Evolutionary conservation across 495 filamentous ascomycete species (phyloP).

Genomic region (Talaromyces thailandensis): DNA sequence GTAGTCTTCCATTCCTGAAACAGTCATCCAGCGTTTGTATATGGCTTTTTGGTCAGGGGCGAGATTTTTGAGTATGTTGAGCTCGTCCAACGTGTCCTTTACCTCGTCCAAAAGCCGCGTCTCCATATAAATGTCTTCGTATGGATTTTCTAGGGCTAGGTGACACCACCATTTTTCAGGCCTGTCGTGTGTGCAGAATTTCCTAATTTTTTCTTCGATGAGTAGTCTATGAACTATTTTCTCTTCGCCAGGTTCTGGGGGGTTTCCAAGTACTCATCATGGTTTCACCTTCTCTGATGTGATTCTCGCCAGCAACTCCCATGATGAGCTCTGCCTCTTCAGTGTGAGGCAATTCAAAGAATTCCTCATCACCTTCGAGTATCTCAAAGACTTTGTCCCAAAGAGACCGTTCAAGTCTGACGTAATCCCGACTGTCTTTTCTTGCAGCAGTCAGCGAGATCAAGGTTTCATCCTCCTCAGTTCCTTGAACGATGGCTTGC

Average conservation of each 20-base stretch:
- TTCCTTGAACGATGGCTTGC: background rate
- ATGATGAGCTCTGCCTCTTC: background rate
- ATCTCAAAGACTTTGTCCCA: background rate
- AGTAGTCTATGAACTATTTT: too few species aligned
- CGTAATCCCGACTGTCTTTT: background rate
- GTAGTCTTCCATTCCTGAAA: background rate
- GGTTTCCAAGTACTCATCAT: background rate
- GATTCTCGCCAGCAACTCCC: background rate
- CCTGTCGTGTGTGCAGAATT: too few species aligned
- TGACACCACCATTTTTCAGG: too few species aligned
- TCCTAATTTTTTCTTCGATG: too few species aligned
- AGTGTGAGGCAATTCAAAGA: background rate
- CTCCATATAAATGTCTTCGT: slow-evolving; percentile 11
- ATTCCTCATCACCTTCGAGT: background rate
- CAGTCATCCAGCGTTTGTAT: slow-evolving; percentile 6
- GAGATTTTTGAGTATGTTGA: slow-evolving; percentile 20
- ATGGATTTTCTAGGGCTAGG: background rate
- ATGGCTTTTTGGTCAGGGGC: slow-evolving; percentile 20
- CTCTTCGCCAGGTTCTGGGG: too few species aligned
- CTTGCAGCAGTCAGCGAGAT: background rate
- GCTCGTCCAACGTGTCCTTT: slow-evolving; percentile 22
- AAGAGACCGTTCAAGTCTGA: background rate
- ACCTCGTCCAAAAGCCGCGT: slow-evolving; percentile 15
- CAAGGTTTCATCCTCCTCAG: background rate
- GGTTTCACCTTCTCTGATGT: background rate